Evolutionary conservation across 2,329 filamentous ascomycete species (phyloP), one percentile per base, ranked within the genome.

Genomic region (Myriosclerotinia duriaeana): DNA sequence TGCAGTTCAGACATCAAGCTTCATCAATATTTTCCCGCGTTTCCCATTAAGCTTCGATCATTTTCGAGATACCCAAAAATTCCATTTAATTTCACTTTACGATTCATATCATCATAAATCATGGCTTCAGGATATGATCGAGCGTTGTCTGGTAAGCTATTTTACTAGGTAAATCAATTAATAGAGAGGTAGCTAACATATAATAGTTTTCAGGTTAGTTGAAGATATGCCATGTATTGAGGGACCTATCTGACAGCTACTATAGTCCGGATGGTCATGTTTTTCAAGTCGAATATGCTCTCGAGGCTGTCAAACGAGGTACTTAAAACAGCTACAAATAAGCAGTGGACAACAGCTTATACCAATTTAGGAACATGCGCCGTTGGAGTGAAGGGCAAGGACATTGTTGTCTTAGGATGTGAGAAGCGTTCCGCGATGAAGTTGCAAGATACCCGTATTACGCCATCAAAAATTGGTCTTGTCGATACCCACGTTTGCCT

Each of bases 361-460:
- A 56, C 22, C 36, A 17, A 20, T 52, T 54, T 72, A 96, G 92
- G 93, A 81, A 99, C 95, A 76, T 99, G 95, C 82, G 95, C 96
- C 59, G 95, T 99, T 65, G 95, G 93, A 74, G 94, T 99, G 73
- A 99, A 99, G 83, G 95, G 95, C 75, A 85, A 86, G 74, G 91
- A 96, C 78, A 91, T 98, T 71, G 95, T 99, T 46, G 95, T 99
- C 40, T 85, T 99, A 60, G 95, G 95, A 75, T 99, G 95, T 81
- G 95, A 99, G 83, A 99, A 99, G 86, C 89, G 94, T 75, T 98
- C 95, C 64, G 95, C 95, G 44, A 97, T 99, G 91, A 99, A 99
- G 83, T 88, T 99, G 69, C 95, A 99, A 85, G 95, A 99, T 80
- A 99, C 96, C 67, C 90, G 95, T 78, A 99, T 99, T 80, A 99